A percentile compares a stretch with the other conserved stretches of the same genome.
Evolutionary conservation across 768 basidiomycete species (phyloP).

Genomic region (Nevesoporus exiguus): DNA sequence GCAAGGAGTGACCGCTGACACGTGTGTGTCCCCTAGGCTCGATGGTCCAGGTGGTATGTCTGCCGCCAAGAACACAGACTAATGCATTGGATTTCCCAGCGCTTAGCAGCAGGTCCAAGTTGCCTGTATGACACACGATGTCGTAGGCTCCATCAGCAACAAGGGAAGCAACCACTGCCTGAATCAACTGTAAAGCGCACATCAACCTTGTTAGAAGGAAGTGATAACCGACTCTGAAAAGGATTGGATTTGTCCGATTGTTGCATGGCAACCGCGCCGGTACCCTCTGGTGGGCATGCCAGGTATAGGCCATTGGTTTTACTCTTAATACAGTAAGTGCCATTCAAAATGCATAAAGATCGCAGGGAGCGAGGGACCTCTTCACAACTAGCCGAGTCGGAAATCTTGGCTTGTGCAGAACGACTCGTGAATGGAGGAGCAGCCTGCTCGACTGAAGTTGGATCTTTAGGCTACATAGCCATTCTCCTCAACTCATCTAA

Average conservation of each 20-base stretch:
- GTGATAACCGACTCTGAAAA: neutral
- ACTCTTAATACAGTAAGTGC: neutral
- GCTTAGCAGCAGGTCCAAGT: neutral
- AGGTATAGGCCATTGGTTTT: neutral
- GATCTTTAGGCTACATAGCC: neutral
- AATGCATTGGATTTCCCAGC: neutral
- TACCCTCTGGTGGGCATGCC: neutral
- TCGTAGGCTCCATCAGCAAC: neutral
- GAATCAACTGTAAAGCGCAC: neutral
- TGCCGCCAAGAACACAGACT: neutral
- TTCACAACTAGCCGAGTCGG: neutral
- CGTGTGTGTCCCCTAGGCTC: neutral
- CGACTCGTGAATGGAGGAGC: neutral
- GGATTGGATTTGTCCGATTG: neutral
- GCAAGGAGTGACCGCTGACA: neutral
- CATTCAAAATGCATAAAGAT: neutral
- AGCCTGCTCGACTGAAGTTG: neutral
- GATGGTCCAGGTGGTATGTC: neutral
- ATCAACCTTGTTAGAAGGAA: neutral
- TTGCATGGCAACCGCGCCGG: neutral
- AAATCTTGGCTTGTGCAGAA: neutral
- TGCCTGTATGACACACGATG: neutral
- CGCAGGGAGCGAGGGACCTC: neutral
- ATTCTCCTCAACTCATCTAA: neutral
- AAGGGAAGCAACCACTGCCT: neutral